phyloP scores from a whole-genome alignment of 495 filamentous ascomycete genomes.

The Hypoxylon subgilvum region DNA sequence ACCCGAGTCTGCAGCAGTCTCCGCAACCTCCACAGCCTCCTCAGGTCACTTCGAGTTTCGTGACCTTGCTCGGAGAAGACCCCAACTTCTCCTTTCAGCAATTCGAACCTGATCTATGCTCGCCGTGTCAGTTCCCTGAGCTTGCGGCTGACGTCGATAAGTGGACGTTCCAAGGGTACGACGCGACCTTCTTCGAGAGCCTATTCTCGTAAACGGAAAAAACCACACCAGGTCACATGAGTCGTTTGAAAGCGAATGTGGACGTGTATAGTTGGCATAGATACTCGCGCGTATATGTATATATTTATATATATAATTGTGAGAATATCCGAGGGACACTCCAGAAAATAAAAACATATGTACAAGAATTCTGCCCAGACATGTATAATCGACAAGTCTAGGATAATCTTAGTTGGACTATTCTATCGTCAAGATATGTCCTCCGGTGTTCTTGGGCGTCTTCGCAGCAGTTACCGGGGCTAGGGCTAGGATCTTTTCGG shows the following conservation, averaged over 20 bases:
- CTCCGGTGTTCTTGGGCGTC: slow-evolving; percentile 26
- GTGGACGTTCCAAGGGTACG: slow-evolving; percentile 52
- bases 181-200: slow-evolving; percentile 46
- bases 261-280: not conserved
- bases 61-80: slow-evolving; percentile 19
- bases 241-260: not conserved
- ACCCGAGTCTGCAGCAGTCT: slow-evolving; percentile 10
- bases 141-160: slow-evolving; percentile 46
- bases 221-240: too few relatives aligned
- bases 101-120: slow-evolving; percentile 34
- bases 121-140: slow-evolving; percentile 30
- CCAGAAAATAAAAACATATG: slow-evolving; percentile 25
- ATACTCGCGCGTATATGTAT: slow-evolving; percentile 24
- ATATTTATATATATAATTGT: slow-evolving; percentile 30
- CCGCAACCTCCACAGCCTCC: too few relatives aligned
- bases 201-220: slow-evolving; percentile 25
- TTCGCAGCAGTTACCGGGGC: slow-evolving; percentile 12
- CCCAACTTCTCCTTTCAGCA: slow-evolving; percentile 43
- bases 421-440: slow-evolving; percentile 31
- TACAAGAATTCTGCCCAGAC: slow-evolving; percentile 29
- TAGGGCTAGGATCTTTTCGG: slow-evolving; percentile 51
- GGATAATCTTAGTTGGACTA: slow-evolving; percentile 1
- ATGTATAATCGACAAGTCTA: slow-evolving; percentile 4
- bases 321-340: slow-evolving; percentile 2
- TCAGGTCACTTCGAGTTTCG: slow-evolving; percentile 2